Base-by-base conservation (phyloP, 2,329 filamentous ascomycete genomes). In the Chrysoporthe puriensis region DNA sequence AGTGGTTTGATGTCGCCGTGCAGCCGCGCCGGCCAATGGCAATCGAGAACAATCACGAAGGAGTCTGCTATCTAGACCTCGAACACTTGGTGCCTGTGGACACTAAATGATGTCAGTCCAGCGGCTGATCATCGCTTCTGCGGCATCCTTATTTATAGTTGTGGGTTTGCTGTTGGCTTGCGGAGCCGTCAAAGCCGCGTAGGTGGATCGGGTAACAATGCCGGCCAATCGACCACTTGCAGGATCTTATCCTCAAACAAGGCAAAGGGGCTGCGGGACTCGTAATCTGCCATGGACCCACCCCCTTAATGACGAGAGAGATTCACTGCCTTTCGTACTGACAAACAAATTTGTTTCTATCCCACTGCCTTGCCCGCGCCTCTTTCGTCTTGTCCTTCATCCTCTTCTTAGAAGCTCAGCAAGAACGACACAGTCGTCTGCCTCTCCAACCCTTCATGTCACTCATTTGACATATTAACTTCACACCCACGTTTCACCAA, bases 211-310 rank as follows among this genome's bases (percentile, higher is more conserved):
- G 46, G 50, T 26, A 40, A 63, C 48, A 48, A 42, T 42, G 61
- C 61, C 61, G 61, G 5, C 61, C 61, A 63, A 63, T 63, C 46
- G 61, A 54, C 46, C 32, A 21, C 5, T 32, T 2, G 18, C 18
- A 18, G n/a, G 32, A 21, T 52, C 8, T 8, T 18, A 42, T 54
- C 48, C 61, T 63, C 46, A 63, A 57, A 58, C 63, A 64, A 58
- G 52, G 63, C 52, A 58, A 58, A 58, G 52, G 43, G 43, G 63
- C 8, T 57, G 32, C 52, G 54, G 52, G 63, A 58, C 63, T 64
- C 54, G 63, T 64, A 64, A 64, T 64, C 63, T 58, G n/a, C 26
- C 26, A 46, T n/a, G 26, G 63, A 58, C 63, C 63, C 63, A 59
- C 63, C 63, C 63, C 63, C 63, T 58, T 43, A 64, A 61, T 61